Evolutionary conservation across 352 stramenopile genomes (phyloP).

Genomic region (Aphanomyces stellatus): DNA sequence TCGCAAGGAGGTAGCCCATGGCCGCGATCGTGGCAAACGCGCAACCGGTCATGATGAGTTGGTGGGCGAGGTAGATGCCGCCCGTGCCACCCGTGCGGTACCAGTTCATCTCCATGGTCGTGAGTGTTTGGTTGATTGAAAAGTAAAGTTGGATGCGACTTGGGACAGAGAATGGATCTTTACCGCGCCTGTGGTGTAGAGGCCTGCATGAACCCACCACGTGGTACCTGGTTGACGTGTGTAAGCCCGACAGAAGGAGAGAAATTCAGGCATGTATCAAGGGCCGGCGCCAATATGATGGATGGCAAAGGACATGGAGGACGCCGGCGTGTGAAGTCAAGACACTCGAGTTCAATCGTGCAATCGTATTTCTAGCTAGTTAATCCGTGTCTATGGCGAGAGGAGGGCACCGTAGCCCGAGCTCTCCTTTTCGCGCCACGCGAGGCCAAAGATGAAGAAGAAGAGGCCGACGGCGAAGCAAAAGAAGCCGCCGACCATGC

Average conservation of each 20-base stretch:
- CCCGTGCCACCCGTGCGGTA: neutral
- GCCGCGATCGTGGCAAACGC: neutral
- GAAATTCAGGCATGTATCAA: too few species aligned
- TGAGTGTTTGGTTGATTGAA: neutral
- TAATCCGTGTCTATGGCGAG: neutral
- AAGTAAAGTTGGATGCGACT: neutral
- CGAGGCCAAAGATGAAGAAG: neutral
- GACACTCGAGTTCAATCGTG: too few species aligned
- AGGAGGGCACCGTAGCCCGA: neutral
- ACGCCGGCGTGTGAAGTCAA: too few species aligned
- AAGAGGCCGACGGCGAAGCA: neutral
- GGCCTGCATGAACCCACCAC: too few species aligned
- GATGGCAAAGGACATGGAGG: too few species aligned
- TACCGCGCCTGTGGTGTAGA: too few species aligned
- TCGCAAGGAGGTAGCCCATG: neutral
- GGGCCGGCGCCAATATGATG: too few species aligned
- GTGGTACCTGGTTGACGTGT: too few species aligned
- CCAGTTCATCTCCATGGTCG: slow-evolving; percentile 2
- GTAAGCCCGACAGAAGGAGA: too few species aligned
- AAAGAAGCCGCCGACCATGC: neutral
- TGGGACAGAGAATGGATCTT: neutral
- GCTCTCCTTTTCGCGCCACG: neutral
- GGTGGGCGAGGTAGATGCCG: neutral
- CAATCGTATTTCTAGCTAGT: too few species aligned
- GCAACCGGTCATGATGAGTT: neutral